Evolutionary conservation across 352 stramenopile genomes (phyloP).

Genomic region (Globisporangium uncinulatum): DNA sequence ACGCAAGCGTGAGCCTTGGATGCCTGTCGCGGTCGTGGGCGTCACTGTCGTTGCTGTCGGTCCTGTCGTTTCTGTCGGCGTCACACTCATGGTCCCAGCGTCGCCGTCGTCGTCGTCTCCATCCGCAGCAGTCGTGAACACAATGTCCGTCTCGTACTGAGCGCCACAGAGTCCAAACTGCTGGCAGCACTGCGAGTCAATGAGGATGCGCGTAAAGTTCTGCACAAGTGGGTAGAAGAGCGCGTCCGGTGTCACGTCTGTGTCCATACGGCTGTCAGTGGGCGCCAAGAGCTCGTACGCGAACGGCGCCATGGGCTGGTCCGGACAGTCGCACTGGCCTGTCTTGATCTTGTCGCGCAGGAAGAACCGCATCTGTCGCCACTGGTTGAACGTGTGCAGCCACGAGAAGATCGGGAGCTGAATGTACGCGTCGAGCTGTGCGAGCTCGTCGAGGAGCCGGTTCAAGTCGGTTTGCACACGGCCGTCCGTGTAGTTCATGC

Average conservation of each 20-base stretch:
- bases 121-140: constrained; percentile 40
- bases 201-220: constrained; percentile 82
- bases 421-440: constrained; percentile 69
- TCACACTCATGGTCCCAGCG: not conserved
- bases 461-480: constrained; percentile 47
- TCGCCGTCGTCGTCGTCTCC: not conserved
- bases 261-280: not conserved
- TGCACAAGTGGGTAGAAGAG: constrained; percentile 78
- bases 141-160: constrained; percentile 82
- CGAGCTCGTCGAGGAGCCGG: constrained; percentile 66
- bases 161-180: constrained; percentile 83
- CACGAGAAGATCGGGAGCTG: constrained; percentile 84
- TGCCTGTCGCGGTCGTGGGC: constrained; percentile 18
- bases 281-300: constrained; percentile 44
- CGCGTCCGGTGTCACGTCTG: constrained; percentile 49
- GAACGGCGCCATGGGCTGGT: constrained; percentile 75
- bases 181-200: constrained; percentile 88
- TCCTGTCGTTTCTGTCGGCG: not conserved
- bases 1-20: constrained; percentile 73
- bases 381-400: constrained; percentile 86
- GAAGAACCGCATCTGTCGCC: constrained; percentile 80
- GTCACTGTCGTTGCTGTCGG: not conserved
- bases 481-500: constrained; percentile 68
- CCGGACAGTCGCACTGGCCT: constrained; percentile 57
- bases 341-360: constrained; percentile 65